phyloP scores from a whole-genome alignment of 495 filamentous ascomycete genomes.

The Penicillium pulvis region DNA sequence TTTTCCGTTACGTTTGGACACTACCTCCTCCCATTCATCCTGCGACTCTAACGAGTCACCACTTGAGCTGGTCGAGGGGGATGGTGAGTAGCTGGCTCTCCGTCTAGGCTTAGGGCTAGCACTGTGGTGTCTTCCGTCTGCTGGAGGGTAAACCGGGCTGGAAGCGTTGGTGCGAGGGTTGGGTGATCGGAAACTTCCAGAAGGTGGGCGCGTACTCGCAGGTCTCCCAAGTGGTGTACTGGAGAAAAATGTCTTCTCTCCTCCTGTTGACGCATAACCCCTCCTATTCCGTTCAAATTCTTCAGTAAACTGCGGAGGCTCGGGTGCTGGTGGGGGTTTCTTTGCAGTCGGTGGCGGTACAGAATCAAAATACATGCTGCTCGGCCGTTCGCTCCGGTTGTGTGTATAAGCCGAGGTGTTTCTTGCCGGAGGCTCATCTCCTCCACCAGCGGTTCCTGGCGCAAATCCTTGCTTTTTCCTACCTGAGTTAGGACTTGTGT shows the following conservation, averaged over 20 bases:
- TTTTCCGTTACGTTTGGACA: slow-evolving; percentile 23
- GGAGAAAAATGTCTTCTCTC: slow-evolving; percentile 66
- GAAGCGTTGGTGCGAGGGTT: slow-evolving; percentile 39
- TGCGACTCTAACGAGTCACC: slow-evolving; percentile 35
- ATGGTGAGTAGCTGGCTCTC: slow-evolving; percentile 28
- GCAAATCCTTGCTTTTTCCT: slow-evolving; percentile 57
- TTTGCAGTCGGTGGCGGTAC: slow-evolving; percentile 44
- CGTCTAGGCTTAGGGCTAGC: slow-evolving; percentile 41
- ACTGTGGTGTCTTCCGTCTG: slow-evolving; percentile 37
- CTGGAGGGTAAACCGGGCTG: slow-evolving; percentile 32
- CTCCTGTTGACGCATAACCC: slow-evolving; percentile 66
- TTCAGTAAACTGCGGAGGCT: slow-evolving; percentile 25
- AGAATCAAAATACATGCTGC: slow-evolving; percentile 36
- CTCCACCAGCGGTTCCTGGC: slow-evolving; percentile 50
- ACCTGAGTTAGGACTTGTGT: slow-evolving; percentile 43
- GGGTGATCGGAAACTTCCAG: slow-evolving; percentile 31
- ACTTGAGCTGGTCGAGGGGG: slow-evolving; percentile 42
- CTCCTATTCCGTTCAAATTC: slow-evolving; percentile 60
- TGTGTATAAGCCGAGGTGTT: slow-evolving; percentile 54
- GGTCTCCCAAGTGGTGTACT: slow-evolving; percentile 48
- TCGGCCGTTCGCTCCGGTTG: slow-evolving; percentile 39
- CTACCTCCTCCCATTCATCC: slow-evolving; percentile 29
- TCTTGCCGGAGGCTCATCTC: slow-evolving; percentile 58
- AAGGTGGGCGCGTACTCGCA: slow-evolving; percentile 46
- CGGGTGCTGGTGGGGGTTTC: slow-evolving; percentile 35